Conservation (phyloP, 345 rosid species). For the Salix viminalis region DNA sequence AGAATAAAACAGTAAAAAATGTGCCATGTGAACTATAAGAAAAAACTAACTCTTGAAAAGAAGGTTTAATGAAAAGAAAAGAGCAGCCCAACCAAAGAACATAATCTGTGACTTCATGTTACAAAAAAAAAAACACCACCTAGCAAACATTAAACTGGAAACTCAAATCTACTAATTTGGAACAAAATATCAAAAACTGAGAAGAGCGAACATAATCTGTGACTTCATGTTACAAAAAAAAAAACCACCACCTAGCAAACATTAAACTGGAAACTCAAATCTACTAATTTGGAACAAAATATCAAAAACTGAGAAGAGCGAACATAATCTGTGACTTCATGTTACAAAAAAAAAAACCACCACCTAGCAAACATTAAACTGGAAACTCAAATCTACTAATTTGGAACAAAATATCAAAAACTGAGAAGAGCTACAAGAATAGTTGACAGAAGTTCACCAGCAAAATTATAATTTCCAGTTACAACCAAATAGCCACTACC, state of each 20-base stretch:
- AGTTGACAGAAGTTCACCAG: not conserved
- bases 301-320: not conserved
- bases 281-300: not conserved
- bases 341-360: not conserved
- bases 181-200: not conserved
- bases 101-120: not conserved
- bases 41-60: not conserved
- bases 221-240: not conserved
- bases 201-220: not conserved
- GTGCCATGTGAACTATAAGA: not conserved
- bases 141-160: not conserved
- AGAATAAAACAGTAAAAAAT: not conserved
- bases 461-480: not conserved
- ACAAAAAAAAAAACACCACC: not conserved
- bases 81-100: not conserved
- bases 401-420: not conserved
- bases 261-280: constrained; percentile 1
- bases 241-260: not conserved
- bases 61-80: not conserved
- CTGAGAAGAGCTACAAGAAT: not conserved
- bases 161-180: not conserved
- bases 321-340: not conserved
- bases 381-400: not conserved
- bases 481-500: not conserved
- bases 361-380: not conserved